Evolutionary conservation across 1,284 basidiomycete genomes (phyloP), one percentile per base, ranked within the genome.

Genomic region (Phellinidium pouzarii): DNA sequence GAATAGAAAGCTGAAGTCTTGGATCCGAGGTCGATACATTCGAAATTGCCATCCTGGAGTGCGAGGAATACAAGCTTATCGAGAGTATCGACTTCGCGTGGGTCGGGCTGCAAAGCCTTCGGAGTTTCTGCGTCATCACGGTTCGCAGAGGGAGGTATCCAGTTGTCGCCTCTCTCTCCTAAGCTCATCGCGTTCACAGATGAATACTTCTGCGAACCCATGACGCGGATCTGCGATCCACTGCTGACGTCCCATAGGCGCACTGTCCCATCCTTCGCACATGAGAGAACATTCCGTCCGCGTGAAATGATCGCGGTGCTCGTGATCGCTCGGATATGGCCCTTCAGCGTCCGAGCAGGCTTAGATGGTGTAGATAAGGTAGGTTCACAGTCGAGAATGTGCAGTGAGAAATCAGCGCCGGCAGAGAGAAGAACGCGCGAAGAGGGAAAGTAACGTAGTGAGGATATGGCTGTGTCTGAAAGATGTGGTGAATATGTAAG

Each of bases 181-280:
- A 77, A 55, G 42, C 67, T 71, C 55, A 78, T 71, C 8, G 72
- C 71, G 12, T 74, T 66, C 4, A 83, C 71, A 3, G 75, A 70
- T 0, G 69, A 62, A 48, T 63, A 71, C 49, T 62, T 59, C 17
- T 64, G 63, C n/a, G 62, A 60, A 4, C 64, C 66, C 41, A 70
- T 62, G 38, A 64, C 64, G 25, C 67, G 66, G 41, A 79, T 74
- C 61, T 78, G 74, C 29, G 66, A 65, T 9, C 74, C 79, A 4
- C 72, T 70, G 2, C 78, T 72, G 2, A 91, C 80, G 60, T 91
- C 85, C 88, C 88, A 94, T 3, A 89, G 68, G 25, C 84, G 74
- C 19, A 91, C 64, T 0, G 82, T 84, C 1, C 81, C 79, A 62
- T 93, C 90, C 52, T 79, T 76, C 4, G 79, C 77, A 0, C 70